These are phyloP conservation scores for Buddleja alternifolia DNA, from an alignment of 257 asterid genomes.

Conservation along the genomic window DNA sequence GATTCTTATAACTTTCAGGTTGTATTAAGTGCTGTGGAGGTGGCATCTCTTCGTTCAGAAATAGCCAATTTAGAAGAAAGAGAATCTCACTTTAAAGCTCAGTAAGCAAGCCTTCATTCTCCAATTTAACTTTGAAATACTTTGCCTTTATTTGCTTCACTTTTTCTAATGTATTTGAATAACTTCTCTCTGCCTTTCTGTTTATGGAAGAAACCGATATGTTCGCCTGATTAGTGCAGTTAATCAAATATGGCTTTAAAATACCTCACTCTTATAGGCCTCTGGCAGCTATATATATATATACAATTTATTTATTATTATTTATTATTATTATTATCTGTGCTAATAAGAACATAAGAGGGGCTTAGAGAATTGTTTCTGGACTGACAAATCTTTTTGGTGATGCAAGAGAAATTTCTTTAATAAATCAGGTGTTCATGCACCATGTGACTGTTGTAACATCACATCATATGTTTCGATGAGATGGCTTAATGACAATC, in stretches of 20 bases:
- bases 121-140: constrained; percentile 17
- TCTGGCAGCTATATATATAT: too few species aligned
- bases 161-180: background rate
- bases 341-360: too few species aligned
- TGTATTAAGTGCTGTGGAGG: constrained; percentile 78
- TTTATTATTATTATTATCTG: too few species aligned
- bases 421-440: too few species aligned
- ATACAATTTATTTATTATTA: too few species aligned
- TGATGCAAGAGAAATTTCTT: too few species aligned
- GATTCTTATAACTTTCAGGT: constrained; percentile 50
- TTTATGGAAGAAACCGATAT: background rate
- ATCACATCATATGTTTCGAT: too few species aligned
- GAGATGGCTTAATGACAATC: too few species aligned
- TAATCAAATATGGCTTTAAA: background rate
- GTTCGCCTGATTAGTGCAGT: background rate
- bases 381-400: too few species aligned
- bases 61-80: constrained; percentile 79
- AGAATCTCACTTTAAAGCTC: constrained; percentile 88
- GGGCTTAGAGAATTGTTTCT: too few species aligned
- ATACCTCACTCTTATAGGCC: background rate
- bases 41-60: constrained; percentile 95
- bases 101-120: constrained; percentile 49
- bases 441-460: too few species aligned
- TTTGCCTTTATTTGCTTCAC: background rate
- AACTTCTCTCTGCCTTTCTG: background rate